Base-by-base conservation (phyloP, 805 yeast species). In the Starmerella apis region DNA sequence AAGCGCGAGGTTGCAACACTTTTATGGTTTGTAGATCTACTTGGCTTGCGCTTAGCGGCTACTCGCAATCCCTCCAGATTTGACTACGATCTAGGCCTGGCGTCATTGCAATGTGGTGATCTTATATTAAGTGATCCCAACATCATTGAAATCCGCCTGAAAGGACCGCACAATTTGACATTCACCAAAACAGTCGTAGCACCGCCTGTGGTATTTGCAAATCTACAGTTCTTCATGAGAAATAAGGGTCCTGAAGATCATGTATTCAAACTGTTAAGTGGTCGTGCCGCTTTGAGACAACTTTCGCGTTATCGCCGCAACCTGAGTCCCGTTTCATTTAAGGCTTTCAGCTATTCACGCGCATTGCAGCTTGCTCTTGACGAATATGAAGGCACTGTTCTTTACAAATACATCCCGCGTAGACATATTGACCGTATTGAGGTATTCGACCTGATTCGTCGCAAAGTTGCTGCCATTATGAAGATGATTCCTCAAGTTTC, bases 41-140 rank as follows among this genome's bases (percentile, higher is more conserved):
- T 90, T 61, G 97, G 97, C 0, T 74, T 90, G 56, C 84, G 97
- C 81, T 96, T 96, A 1, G 96, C 96, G 64, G 96, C 96, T 60
- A 96, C 90, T 66, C 90, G 90, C 65, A 83, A 90, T 10, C 14
- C 11, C 18, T 4, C 32, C 14, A 7, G 11, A 11, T 18, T 16
- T 18, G 44, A 25, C 44, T 18, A 41, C 16, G 33, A 25, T 7
- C 11, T 41, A 3, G 33, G 44, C 4, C 24, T 28, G 3, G 24
- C 4, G 16, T 18, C 44, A 16, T 33, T 41, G 4, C 44, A 2
- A 10, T 18, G 32, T 16, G 22, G 19, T 16, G 33, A 16, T 4
- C 8, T 41, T 11, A 11, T 18, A 7, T 11, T 41, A 14, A 10
- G 18, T 4, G 33, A 14, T 23, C 32, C 24, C 24, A 41, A 5